Conservation (phyloP, 352 stramenopile genomes). For the Globisporangium paroecandrum region DNA sequence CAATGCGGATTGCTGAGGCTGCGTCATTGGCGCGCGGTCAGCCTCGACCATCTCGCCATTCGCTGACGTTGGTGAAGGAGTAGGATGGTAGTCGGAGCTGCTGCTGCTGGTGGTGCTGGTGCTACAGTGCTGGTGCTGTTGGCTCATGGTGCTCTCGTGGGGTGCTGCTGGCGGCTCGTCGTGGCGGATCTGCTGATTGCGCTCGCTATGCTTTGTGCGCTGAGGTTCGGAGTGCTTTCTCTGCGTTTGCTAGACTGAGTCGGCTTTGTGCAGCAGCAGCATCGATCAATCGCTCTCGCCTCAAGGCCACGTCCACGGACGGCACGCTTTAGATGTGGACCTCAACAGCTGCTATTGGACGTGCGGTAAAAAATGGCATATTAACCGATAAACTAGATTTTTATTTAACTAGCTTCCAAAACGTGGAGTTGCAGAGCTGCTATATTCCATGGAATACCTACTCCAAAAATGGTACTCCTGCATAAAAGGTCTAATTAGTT, state of each 20-base stretch:
- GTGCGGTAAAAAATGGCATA: too few species aligned
- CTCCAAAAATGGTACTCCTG: too few species aligned
- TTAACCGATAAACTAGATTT: too few species aligned
- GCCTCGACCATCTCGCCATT: conserved; percentile 1
- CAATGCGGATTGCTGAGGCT: neutral
- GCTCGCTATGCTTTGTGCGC: neutral
- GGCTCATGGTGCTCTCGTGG: neutral
- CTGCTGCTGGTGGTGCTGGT: neutral
- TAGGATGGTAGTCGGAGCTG: neutral
- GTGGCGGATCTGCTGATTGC: neutral
- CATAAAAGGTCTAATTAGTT: too few species aligned
- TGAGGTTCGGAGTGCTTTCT: neutral
- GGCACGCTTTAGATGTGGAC: conserved; percentile 11
- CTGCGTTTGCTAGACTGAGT: conserved; percentile 16
- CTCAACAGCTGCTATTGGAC: too few species aligned
- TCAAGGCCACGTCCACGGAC: neutral
- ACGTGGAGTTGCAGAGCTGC: too few species aligned
- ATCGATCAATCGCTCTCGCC: neutral
- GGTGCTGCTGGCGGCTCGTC: neutral
- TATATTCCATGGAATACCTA: too few species aligned
- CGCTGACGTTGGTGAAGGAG: neutral
- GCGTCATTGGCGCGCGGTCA: neutral
- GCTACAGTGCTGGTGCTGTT: neutral
- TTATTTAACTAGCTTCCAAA: too few species aligned
- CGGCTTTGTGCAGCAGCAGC: neutral